Conservation (phyloP, 1,139 yeast genomes). For the Pichia terricola region DNA sequence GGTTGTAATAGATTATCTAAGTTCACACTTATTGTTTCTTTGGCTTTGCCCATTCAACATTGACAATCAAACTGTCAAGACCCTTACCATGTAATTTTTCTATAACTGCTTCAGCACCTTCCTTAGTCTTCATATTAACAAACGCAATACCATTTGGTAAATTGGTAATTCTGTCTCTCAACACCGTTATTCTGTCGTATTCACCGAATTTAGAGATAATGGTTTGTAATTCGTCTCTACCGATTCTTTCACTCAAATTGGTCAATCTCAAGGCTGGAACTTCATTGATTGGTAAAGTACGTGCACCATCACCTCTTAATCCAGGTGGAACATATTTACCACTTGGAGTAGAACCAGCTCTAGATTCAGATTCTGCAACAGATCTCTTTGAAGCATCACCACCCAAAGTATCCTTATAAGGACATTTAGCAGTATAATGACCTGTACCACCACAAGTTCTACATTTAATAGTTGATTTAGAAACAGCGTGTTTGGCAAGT, state of each 20-base stretch:
- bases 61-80: slow-evolving; percentile 82
- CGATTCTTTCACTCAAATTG: slow-evolving; percentile 58
- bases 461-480: slow-evolving; percentile 43
- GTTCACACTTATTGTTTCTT: slow-evolving; percentile 8
- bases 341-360: slow-evolving; percentile 26
- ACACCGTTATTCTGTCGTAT: slow-evolving; percentile 73
- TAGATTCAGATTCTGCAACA: slow-evolving; percentile 26
- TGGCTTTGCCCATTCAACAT: slow-evolving; percentile 46
- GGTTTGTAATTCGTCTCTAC: slow-evolving; percentile 56
- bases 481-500: slow-evolving; percentile 32
- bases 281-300: slow-evolving; percentile 35
- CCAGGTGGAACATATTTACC: slow-evolving; percentile 69
- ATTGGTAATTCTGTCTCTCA: slow-evolving; percentile 89
- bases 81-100: slow-evolving; percentile 82
- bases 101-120: slow-evolving; percentile 69
- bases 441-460: slow-evolving; percentile 83
- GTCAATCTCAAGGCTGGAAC: slow-evolving; percentile 88
- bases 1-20: no score
- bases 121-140: slow-evolving; percentile 67
- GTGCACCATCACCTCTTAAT: slow-evolving; percentile 39
- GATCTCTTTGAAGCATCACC: slow-evolving; percentile 26
- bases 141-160: slow-evolving; percentile 97
- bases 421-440: slow-evolving; percentile 96
- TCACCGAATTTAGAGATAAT: slow-evolving; percentile 64
- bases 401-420: slow-evolving; percentile 85